Evolutionary conservation across 2,329 filamentous ascomycete genomes (phyloP), one percentile per base, ranked within the genome.

Genomic region (Cladophialophora yegresii): DNA sequence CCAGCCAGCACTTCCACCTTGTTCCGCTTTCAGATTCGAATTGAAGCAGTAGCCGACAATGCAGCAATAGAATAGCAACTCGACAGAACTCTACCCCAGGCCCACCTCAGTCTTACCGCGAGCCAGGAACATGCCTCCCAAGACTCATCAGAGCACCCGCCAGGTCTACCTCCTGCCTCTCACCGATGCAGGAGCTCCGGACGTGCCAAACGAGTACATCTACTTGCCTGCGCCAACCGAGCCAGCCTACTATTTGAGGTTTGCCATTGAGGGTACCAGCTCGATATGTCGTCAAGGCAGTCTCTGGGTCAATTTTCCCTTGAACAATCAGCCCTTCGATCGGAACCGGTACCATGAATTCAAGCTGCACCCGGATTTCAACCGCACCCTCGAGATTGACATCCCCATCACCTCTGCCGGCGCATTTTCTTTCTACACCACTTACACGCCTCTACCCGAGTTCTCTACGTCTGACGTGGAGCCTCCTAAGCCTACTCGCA

Each of bases 261-360:
- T 72, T 60, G 69, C 71, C 26, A 71, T 72, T 33, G 71, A 72
- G 57, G 71, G 71, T 22, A 67, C 71, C 22, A 72, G 93, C 75
- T 96, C 93, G 67, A 95, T 99, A 81, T 97, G 93, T 77, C 87
- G 92, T 71, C 84, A 96, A 78, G 95, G 96, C 65, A 97, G 91
- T 75, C 83, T 99, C 68, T 99, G 95, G 93, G 89, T 96, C 73
- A 99, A 99, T 77, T 90, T 98, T 66, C 95, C 95, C 7, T 85
- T 89, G 66, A 83, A 88, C 72, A 92, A 89, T 64, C 81, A 86
- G 56, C 80, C 87, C 50, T 99, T 98, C 75, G 84, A 87, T 69
- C 88, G 95, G 71, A 84, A 89, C 73, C 84, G 84, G 36, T 99
- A 96, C 77, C 87, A 87, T 72, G 89, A 96, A 79, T 72, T 47